phyloP scores from a whole-genome alignment of 129 eudicot species.

The Artemisia tridentata region DNA sequence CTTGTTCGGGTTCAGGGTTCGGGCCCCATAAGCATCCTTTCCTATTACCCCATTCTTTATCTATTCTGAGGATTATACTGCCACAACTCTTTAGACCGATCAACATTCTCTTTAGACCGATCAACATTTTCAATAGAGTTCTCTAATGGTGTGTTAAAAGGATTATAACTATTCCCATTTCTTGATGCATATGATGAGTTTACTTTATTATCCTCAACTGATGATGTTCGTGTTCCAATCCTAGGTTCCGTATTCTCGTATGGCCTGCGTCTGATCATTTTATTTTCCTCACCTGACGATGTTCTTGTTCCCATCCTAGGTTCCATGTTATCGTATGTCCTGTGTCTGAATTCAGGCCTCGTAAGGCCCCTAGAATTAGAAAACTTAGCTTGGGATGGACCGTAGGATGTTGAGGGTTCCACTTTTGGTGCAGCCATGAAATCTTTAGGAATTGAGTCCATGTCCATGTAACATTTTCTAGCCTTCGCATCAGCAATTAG shows the following conservation, averaged over 20 bases:
- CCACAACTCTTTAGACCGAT: conserved; percentile 54
- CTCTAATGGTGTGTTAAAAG: conserved; percentile 37
- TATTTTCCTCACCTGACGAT: conserved; percentile 66
- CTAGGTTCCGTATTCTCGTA: not conserved
- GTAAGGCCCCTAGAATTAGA: conserved; percentile 45
- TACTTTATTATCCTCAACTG: not conserved
- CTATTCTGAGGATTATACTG: conserved; percentile 43
- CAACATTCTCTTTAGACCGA: conserved; percentile 50
- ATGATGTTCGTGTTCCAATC: not conserved
- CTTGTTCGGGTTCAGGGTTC: not conserved
- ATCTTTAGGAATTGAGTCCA: conserved; percentile 91
- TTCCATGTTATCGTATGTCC: conserved; percentile 57
- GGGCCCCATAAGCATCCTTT: conserved; percentile 31
- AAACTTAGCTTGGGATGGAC: conserved; percentile 42
- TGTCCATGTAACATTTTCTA: conserved; percentile 72
- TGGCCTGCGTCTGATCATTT: conserved; percentile 21
- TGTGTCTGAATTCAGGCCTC: conserved; percentile 54
- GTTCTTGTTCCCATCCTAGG: conserved; percentile 57
- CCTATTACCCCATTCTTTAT: conserved; percentile 38
- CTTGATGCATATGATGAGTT: not conserved
- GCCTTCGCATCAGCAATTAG: conserved; percentile 82
- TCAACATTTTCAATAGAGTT: conserved; percentile 42
- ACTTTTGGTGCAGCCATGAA: conserved; percentile 52
- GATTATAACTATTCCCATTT: conserved; percentile 27
- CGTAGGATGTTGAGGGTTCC: conserved; percentile 33